phyloP scores from a whole-genome alignment of 805 yeast genomes.

The Wickerhamiella kazuoi region DNA sequence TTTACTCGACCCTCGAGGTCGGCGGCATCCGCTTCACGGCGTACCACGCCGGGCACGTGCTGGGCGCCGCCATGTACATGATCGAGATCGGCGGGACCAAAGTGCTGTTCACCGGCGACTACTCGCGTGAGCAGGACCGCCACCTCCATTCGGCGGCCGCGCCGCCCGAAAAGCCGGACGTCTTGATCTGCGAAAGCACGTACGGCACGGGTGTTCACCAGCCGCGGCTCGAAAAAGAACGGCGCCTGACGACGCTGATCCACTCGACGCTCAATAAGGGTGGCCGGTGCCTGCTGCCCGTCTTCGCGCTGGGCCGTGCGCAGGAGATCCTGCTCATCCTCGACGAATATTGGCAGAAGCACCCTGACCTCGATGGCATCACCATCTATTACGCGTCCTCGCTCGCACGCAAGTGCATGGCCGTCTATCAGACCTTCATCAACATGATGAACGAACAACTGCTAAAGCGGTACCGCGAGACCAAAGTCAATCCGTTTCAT shows the following conservation, averaged over 20 bases:
- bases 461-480: constrained; percentile 53
- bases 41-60: constrained; percentile 98
- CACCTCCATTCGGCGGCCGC: constrained; percentile 91
- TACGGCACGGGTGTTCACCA: constrained; percentile 97
- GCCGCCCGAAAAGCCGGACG: constrained; percentile 65
- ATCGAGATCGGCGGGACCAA: constrained; percentile 87
- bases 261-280: constrained; percentile 75
- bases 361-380: constrained; percentile 64
- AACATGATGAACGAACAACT: constrained; percentile 94
- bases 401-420: constrained; percentile 89
- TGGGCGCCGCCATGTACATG: constrained; percentile 97
- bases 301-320: constrained; percentile 91
- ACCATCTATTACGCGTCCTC: constrained; percentile 84
- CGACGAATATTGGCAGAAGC: constrained; percentile 86
- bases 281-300: constrained; percentile 84
- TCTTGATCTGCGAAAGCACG: constrained; percentile 84
- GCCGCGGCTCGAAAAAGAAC: constrained; percentile 72
- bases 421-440: constrained; percentile 89
- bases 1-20: constrained; percentile 85
- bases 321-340: constrained; percentile 79
- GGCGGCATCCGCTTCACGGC: constrained; percentile 94
- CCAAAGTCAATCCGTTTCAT: constrained; percentile 75
- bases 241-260: constrained; percentile 58
- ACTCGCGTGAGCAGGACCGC: constrained; percentile 87
- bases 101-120: constrained; percentile 86